Evolutionary conservation across 495 filamentous ascomycete genomes (phyloP).

Genomic region (Penicillium diatomitis): DNA sequence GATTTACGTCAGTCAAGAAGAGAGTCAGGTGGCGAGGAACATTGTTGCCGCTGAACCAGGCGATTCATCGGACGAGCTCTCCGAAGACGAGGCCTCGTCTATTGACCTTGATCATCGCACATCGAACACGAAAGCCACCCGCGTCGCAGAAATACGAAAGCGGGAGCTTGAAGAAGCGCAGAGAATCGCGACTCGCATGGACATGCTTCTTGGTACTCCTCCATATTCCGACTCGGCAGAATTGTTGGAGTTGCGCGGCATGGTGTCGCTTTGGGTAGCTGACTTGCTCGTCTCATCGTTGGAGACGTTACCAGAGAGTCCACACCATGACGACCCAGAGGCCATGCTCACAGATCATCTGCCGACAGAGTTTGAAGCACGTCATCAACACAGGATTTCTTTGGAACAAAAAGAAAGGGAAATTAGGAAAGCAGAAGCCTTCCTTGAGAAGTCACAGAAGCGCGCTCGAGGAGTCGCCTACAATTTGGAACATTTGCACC

Average conservation of each 20-base stretch:
- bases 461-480: conserved; percentile 28
- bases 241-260: conserved; percentile 54
- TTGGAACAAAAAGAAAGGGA: conserved; percentile 26
- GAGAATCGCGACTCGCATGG: conserved; percentile 54
- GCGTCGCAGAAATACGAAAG: conserved; percentile 17
- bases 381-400: conserved; percentile 25
- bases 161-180: conserved; percentile 38
- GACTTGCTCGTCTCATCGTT: conserved; percentile 44
- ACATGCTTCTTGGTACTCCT: conserved; percentile 50
- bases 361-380: conserved; percentile 16
- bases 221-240: conserved; percentile 53
- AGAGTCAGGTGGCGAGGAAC: conserved; percentile 30
- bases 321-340: conserved; percentile 10
- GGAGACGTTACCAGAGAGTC: conserved; percentile 5
- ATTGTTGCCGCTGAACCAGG: conserved; percentile 13
- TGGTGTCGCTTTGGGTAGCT: conserved; percentile 58
- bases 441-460: conserved; percentile 27
- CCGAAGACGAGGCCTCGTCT: conserved; percentile 22
- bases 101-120: conserved; percentile 1
- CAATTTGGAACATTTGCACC: conserved; percentile 23
- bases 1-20: conserved; percentile 50
- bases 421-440: conserved; percentile 22
- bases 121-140: conserved; percentile 9
- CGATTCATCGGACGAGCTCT: conserved; percentile 15
- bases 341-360: conserved; percentile 18